Base-by-base conservation (phyloP, 306 rosid genomes). In the Chamaecrista fasciculata region DNA sequence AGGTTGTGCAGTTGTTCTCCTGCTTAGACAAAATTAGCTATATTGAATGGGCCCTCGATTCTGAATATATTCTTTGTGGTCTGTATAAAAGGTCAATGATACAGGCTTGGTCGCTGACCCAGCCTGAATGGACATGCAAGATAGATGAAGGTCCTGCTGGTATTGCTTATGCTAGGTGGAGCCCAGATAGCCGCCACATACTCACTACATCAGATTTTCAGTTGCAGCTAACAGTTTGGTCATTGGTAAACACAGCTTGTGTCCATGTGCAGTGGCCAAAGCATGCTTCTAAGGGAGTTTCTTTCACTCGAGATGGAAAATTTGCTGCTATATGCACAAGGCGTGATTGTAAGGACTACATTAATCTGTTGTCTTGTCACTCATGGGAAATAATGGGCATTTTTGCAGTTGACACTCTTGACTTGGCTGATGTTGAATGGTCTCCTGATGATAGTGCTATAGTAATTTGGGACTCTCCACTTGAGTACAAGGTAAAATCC, bases 91-190 rank as follows among this genome's bases (percentile, higher is more conserved):
- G 86, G 74, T 92, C 97, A 23, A 88, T 94, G 96, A 94, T 94
- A 80, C 98, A 94, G 64, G 98, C 98, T 55, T 94, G 98, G 98
- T 94, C 98, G 7, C 72, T 94, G 76, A 80, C 86, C 56, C 97
- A 94, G 80, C 97, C 99, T 8, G 99, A 94, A 80, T 91, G 99
- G 97, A 94, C 99, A 42, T 94, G 99, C 84, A 94, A 94, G 83
- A 94, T 94, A 78, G 99, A 94, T 52, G 99, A 94, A 78, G 97
- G 99, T 76, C 96, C 89, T 43, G 97, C 99, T 3, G 99, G 99
- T 31, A 94, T 94, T 71, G 89, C 95, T 23, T 89, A 91, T 79
- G 96, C 99, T 23, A 84, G 96, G 84, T 94, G 99, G 99, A 94
- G 99, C 73, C 99, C 99, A 0, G 99, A 94, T 72, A 91, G 99